Conservation (phyloP, 495 filamentous ascomycete genomes). For the Thermothielavioides terrestris region DNA sequence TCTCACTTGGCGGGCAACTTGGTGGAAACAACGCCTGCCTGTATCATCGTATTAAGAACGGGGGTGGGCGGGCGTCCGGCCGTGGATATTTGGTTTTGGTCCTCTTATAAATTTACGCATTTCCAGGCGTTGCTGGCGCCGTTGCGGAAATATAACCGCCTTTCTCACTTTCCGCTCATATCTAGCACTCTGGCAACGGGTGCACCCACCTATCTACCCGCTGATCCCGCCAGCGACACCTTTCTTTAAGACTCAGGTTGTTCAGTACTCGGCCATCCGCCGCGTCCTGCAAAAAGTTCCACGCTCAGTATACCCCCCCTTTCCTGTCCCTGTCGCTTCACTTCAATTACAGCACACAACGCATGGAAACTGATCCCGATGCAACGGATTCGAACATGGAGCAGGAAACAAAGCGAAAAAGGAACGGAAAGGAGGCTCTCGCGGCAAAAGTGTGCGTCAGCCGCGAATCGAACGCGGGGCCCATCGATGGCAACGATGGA, state of each 20-base stretch:
- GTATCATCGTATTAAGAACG: not conserved
- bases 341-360: too few relatives aligned
- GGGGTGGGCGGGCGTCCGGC: not conserved
- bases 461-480: slow-evolving; percentile 45
- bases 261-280: too few relatives aligned
- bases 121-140: not conserved
- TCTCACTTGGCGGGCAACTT: not conserved
- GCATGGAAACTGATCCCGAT: too few relatives aligned
- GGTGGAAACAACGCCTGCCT: not conserved
- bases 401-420: not conserved
- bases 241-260: too few relatives aligned
- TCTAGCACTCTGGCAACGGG: too few relatives aligned
- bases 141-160: not conserved
- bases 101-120: not conserved
- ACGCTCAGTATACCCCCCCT: too few relatives aligned
- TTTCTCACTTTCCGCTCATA: too few relatives aligned
- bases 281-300: too few relatives aligned
- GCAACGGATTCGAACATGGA: too few relatives aligned
- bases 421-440: not conserved
- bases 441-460: slow-evolving; percentile 10
- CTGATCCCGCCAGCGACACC: too few relatives aligned
- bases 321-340: too few relatives aligned
- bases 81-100: not conserved
- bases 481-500: slow-evolving; percentile 46
- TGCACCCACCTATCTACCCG: too few relatives aligned